phyloP scores from a whole-genome alignment of 805 yeast genomes.

The Candida ficus region DNA sequence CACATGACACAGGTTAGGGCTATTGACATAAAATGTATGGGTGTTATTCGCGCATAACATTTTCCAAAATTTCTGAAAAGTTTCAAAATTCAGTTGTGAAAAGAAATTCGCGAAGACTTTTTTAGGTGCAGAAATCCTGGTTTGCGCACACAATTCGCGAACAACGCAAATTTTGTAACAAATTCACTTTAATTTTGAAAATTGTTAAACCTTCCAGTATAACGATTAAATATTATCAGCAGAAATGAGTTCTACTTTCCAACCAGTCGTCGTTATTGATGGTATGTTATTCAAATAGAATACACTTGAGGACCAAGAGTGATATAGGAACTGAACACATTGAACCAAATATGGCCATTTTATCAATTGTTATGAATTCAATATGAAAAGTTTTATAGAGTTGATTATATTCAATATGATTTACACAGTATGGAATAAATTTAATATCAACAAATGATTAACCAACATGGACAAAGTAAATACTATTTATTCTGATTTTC shows the following conservation, averaged over 20 bases:
- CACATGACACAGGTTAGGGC: neutral
- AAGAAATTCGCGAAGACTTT: neutral
- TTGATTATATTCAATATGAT: too few relatives aligned
- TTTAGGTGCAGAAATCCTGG: neutral
- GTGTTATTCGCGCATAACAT: neutral
- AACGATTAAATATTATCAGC: conserved; percentile 4
- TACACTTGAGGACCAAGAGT: neutral
- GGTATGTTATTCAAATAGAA: conserved; percentile 58
- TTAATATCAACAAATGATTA: too few relatives aligned
- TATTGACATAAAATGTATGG: neutral
- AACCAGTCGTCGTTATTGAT: conserved; percentile 97
- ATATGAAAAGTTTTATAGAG: too few relatives aligned
- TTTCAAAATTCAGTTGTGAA: neutral
- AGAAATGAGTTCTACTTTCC: conserved; percentile 55
- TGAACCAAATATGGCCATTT: neutral
- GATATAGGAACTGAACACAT: neutral
- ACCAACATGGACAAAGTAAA: too few relatives aligned
- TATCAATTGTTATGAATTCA: too few relatives aligned
- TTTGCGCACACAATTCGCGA: conserved; percentile 3
- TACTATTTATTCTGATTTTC: too few relatives aligned
- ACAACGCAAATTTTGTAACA: conserved; percentile 4
- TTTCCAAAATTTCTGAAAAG: neutral
- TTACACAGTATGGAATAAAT: too few relatives aligned
- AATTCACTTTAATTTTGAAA: conserved; percentile 4
- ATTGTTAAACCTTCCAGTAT: neutral